These are phyloP conservation scores for Ascosphaera apis DNA, from an alignment of 2,329 filamentous ascomycete genomes.

Conservation along the genomic window DNA sequence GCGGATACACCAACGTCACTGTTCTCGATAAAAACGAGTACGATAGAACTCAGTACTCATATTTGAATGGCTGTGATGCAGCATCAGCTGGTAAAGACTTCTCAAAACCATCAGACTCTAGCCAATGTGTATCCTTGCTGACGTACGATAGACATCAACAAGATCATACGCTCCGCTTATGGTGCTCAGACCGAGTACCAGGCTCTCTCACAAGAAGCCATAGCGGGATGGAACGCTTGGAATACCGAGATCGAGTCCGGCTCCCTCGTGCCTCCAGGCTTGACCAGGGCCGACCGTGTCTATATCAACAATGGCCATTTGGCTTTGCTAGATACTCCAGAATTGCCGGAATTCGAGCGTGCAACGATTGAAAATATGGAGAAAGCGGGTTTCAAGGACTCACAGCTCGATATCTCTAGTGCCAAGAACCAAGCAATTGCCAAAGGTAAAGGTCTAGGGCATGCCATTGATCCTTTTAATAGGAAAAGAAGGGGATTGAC, in stretches of 20 bases:
- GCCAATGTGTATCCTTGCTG: too few species aligned
- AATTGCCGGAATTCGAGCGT: conserved; percentile 13
- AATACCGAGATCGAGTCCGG: conserved; percentile 17
- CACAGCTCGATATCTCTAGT: conserved; percentile 16
- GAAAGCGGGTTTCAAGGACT: conserved; percentile 12
- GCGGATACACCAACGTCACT: conserved; percentile 25
- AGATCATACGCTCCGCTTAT: conserved; percentile 22
- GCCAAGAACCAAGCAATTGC: conserved; percentile 10
- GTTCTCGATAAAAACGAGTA: conserved; percentile 27
- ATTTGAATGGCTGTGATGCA: conserved; percentile 19
- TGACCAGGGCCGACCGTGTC: conserved; percentile 13
- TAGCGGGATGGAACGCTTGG: conserved; percentile 22
- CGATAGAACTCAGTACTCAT: conserved; percentile 19
- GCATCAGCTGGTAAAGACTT: conserved; percentile 18
- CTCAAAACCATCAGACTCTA: background rate
- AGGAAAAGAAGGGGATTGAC: conserved; percentile 5
- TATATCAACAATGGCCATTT: conserved; percentile 16
- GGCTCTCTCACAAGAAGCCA: conserved; percentile 21
- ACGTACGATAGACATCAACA: conserved; percentile 17
- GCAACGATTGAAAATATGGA: conserved; percentile 17
- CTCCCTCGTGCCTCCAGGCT: conserved; percentile 12
- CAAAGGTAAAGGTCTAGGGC: conserved; percentile 9
- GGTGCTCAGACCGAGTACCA: conserved; percentile 25
- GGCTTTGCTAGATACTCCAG: conserved; percentile 2
- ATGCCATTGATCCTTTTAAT: conserved; percentile 18